phyloP scores from a whole-genome alignment of 371 early-diverging fungal species.

The Quaeritorhiza haematococci region DNA sequence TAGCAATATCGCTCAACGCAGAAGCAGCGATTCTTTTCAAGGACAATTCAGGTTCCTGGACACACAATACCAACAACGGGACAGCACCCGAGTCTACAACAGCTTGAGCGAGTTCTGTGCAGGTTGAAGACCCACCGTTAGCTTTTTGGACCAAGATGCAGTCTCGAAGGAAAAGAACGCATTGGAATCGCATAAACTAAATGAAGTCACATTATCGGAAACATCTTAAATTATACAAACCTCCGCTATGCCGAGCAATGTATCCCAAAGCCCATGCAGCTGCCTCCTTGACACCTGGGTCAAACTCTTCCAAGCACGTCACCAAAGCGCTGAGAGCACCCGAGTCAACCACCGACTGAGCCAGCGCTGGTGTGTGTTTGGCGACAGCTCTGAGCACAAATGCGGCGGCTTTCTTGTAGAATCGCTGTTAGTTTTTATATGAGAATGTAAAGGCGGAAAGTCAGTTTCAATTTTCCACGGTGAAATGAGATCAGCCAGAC shows the following conservation, averaged over 20 bases:
- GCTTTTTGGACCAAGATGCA: too few relatives aligned
- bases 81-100: conserved; percentile 49
- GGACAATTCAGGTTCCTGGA: conserved; percentile 50
- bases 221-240: conserved; percentile 17
- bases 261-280: conserved; percentile 56
- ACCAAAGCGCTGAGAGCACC: conserved; percentile 47
- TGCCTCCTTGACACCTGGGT: conserved; percentile 51
- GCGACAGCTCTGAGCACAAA: conserved; percentile 52
- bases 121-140: background rate
- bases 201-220: background rate
- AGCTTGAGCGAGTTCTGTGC: conserved; percentile 43
- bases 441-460: too few relatives aligned
- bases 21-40: conserved; percentile 48
- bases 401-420: conserved; percentile 54
- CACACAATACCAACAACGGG: conserved; percentile 50
- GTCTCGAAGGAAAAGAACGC: too few relatives aligned
- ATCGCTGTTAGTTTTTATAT: conserved; percentile 24
- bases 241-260: conserved; percentile 51
- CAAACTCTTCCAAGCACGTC: conserved; percentile 52
- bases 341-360: conserved; percentile 43
- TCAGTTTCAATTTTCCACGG: too few relatives aligned
- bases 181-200: too few relatives aligned
- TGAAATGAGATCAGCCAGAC: too few relatives aligned
- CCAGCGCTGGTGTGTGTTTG: conserved; percentile 48
- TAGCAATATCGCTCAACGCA: conserved; percentile 45